A percentile compares a stretch with the other conserved stretches of the same genome.
These are phyloP conservation scores for Takashimella koratensis DNA, from an alignment of 1,284 basidiomycete genomes.

Conservation along the genomic window DNA sequence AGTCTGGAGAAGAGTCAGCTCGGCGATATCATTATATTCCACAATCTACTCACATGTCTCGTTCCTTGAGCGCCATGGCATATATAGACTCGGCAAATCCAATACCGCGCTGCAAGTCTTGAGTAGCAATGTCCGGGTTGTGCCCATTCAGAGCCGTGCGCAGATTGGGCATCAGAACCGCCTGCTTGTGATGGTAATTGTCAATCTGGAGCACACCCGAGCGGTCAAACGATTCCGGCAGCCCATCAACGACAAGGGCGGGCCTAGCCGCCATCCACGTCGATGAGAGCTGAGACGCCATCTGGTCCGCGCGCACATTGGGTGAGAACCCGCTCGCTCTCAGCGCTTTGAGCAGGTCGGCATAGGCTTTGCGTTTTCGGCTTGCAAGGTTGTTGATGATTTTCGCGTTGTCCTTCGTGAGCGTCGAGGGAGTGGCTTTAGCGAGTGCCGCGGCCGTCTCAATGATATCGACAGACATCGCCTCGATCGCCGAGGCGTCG, in stretches of 20 bases:
- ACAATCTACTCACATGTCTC: constrained; percentile 5
- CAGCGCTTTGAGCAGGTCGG: constrained; percentile 85
- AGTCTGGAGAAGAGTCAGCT: constrained; percentile 8
- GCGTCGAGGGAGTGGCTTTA: constrained; percentile 55
- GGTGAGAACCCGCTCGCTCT: constrained; percentile 73
- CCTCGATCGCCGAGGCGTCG: constrained; percentile 52
- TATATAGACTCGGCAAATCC: constrained; percentile 76
- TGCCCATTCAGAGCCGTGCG: constrained; percentile 65
- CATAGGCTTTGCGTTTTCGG: constrained; percentile 87
- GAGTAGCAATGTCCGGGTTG: constrained; percentile 74
- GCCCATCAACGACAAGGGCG: constrained; percentile 9
- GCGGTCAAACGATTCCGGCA: constrained; percentile 18
- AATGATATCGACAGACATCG: constrained; percentile 72
- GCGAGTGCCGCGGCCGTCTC: constrained; percentile 63
- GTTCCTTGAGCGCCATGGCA: constrained; percentile 57
- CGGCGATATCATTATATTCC: too few relatives aligned
- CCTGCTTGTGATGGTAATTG: constrained; percentile 68
- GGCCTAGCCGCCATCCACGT: constrained; percentile 60
- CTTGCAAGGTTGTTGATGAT: constrained; percentile 68
- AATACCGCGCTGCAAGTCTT: constrained; percentile 77
- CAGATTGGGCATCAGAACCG: constrained; percentile 65
- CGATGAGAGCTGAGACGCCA: constrained; percentile 61
- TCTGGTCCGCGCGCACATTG: constrained; percentile 67
- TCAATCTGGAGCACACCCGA: constrained; percentile 51
- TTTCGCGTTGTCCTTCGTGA: constrained; percentile 65